Base-by-base conservation (phyloP, 1,139 yeast species). In the Yamadazyma oceani region DNA sequence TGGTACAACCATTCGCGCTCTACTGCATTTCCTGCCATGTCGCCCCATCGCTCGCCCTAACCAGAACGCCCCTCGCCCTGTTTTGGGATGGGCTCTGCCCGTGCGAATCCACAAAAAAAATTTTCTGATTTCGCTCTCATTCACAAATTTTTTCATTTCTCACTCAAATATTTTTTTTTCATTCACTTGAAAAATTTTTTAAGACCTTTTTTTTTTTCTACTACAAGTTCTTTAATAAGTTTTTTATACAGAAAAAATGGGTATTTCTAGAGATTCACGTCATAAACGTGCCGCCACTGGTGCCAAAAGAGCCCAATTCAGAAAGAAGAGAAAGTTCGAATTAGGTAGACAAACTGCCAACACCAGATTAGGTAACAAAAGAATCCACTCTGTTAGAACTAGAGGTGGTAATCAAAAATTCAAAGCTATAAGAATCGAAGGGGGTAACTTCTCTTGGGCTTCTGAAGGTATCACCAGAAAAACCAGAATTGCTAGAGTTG, bases 191-290 rank as follows among this genome's bases (percentile, higher is more conserved):
- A 24, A 24, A 12, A 24, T 37, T 31, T 28, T 27, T 34, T 26
- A 29, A 21, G 14, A 12, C 24, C 29, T 13, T 17, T 28, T 26
- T 23, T 23, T 25, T 35, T 30, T 26, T 24, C 12, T 19, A 19
- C 21, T 19, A 19, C 21, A 19, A 19, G 21, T 19, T 19, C 21
- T 19, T 19, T 19, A 19, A 19, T 5, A 19, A 19, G 21, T 19
- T 19, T 19, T 19, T 29, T 16, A 19, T 19, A 6, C 36, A 24
- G 27, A 38, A 57, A 65, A 52, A 58, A 92, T 92, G 98, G 97
- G 98, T 90, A 92, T 92, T 86, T 90, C 97, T 78, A 94, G 99
- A 85, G 98, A 92, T 82, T 90, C 98, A 75, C 96, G 97, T 82
- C 98, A 92, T 89, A 92, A 92, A 87, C 95, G 98, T 79, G 79